Evolutionary conservation across 495 filamentous ascomycete species (phyloP).

Genomic region (Aspergillus funiculosus): DNA sequence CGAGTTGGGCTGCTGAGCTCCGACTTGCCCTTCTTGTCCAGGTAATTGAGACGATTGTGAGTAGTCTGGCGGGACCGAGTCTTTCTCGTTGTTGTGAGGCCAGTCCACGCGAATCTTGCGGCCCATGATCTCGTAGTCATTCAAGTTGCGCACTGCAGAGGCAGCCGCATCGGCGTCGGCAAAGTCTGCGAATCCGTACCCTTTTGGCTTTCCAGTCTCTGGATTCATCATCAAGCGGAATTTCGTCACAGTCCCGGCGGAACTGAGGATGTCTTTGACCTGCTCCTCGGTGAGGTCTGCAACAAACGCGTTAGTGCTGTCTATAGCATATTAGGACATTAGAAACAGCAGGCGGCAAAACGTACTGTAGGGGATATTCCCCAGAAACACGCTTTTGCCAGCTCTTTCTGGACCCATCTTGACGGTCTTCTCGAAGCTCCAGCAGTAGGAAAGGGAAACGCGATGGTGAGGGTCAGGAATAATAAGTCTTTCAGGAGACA

Average conservation of each 20-base stretch:
- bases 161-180: constrained; percentile 85
- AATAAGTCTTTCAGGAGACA: too few relatives aligned
- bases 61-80: constrained; percentile 56
- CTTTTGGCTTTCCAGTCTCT: constrained; percentile 90
- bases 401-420: constrained; percentile 52
- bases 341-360: background rate
- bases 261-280: constrained; percentile 83
- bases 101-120: constrained; percentile 92
- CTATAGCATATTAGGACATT: background rate
- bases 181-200: constrained; percentile 94
- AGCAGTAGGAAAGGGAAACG: background rate
- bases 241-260: constrained; percentile 80
- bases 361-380: constrained; percentile 69
- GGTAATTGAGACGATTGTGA: constrained; percentile 30
- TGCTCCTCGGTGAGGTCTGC: constrained; percentile 89
- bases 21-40: constrained; percentile 31
- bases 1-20: constrained; percentile 33
- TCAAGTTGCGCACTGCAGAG: constrained; percentile 90
- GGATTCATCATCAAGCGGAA: constrained; percentile 94
- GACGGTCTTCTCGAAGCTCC: constrained; percentile 11
- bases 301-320: background rate
- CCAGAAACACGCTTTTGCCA: constrained; percentile 71
- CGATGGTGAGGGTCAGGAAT: background rate
- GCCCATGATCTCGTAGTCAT: constrained; percentile 94
- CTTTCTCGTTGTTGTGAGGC: constrained; percentile 80